Conservation (phyloP, 1,139 yeast genomes). For the Yamadazyma aaseri region DNA sequence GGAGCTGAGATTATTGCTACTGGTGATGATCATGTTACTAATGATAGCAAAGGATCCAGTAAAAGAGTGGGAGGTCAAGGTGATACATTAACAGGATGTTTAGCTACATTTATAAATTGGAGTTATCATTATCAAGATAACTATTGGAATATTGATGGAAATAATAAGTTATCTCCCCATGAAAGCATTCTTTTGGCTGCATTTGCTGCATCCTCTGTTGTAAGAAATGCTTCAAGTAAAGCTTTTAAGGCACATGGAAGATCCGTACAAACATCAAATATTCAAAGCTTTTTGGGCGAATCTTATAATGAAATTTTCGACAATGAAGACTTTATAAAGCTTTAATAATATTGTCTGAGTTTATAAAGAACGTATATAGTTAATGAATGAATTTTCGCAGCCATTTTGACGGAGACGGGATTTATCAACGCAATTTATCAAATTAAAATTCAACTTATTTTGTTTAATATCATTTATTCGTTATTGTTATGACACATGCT, state of each 20-base stretch:
- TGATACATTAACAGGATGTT: constrained; percentile 45
- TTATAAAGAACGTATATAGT: background rate
- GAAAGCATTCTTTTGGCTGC: constrained; percentile 60
- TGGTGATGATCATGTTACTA: constrained; percentile 39
- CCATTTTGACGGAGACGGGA: constrained; percentile 1
- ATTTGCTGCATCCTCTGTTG: constrained; percentile 69
- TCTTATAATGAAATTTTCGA: constrained; percentile 57
- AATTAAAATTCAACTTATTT: background rate
- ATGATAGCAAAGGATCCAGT: constrained; percentile 55
- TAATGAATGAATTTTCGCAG: background rate
- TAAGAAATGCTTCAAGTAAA: constrained; percentile 60
- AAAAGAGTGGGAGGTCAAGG: constrained; percentile 52
- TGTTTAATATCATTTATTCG: too few relatives aligned
- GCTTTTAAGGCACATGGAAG: constrained; percentile 72
- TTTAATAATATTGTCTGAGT: constrained; percentile 2
- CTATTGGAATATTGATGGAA: constrained; percentile 49
- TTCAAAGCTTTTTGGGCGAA: constrained; percentile 65
- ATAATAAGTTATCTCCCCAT: constrained; percentile 24
- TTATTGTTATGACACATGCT: constrained; percentile 6
- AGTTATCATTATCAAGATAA: constrained; percentile 52
- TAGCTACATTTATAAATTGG: constrained; percentile 45
- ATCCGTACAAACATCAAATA: constrained; percentile 81
- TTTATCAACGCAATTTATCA: background rate
- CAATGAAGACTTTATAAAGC: constrained; percentile 16
- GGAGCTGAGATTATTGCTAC: constrained; percentile 59